Evolutionary conservation across 441 rosid genomes (phyloP).

Genomic region (Eutrema salsugineum): DNA sequence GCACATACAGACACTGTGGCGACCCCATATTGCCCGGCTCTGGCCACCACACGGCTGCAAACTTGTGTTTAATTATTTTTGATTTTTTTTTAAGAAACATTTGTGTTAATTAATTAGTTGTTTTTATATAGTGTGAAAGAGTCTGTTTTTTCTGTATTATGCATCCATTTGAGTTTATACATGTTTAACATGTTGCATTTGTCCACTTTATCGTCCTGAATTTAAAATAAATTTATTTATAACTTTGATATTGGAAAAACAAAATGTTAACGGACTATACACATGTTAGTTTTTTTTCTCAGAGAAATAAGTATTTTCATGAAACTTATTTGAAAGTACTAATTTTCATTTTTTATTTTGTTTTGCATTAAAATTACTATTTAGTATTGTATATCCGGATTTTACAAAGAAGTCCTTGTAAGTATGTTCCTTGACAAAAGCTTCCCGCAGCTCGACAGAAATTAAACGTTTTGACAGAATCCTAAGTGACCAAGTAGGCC

Average conservation of each 20-base stretch:
- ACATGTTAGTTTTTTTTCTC: background rate
- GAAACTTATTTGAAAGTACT: no score
- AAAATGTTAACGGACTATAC: background rate
- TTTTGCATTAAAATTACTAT: no score
- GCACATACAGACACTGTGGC: constrained; percentile 84
- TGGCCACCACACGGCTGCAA: constrained; percentile 40
- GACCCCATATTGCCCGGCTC: constrained; percentile 81
- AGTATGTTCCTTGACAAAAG: no score
- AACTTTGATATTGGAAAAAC: background rate
- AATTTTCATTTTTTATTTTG: no score
- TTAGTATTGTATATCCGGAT: no score
- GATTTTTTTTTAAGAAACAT: background rate
- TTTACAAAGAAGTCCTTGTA: background rate
- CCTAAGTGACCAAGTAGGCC: background rate
- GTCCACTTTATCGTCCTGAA: background rate
- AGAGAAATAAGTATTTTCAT: no score
- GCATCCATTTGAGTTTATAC: background rate
- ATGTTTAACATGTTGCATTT: background rate
- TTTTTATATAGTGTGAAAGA: background rate
- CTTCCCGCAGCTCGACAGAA: no score
- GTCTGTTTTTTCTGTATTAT: background rate
- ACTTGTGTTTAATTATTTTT: background rate
- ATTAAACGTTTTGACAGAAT: background rate
- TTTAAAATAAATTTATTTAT: background rate
- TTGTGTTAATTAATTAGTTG: background rate